Evolutionary conservation across 2,329 filamentous ascomycete genomes (phyloP).

Genomic region (Alternaria panax): DNA sequence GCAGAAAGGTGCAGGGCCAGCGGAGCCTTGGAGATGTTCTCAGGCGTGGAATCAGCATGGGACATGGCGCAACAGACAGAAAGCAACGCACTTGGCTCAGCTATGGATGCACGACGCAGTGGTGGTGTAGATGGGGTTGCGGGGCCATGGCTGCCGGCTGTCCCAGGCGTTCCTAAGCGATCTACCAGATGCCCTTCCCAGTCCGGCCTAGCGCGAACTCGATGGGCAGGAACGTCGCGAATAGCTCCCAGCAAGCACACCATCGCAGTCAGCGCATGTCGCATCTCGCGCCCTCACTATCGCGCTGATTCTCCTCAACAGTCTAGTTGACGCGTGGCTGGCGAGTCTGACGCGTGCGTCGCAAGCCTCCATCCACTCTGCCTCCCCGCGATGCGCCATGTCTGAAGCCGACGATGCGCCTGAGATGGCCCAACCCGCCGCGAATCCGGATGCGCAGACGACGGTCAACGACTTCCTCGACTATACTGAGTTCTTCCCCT

Average conservation of each 20-base stretch:
- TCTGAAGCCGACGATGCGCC: constrained; percentile 44
- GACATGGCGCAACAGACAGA: not conserved
- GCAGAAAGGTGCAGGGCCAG: not conserved
- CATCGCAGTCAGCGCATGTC: constrained; percentile 22
- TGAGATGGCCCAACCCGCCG: constrained; percentile 51
- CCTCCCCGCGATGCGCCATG: constrained; percentile 48
- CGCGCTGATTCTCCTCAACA: constrained; percentile 39
- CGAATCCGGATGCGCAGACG: constrained; percentile 70
- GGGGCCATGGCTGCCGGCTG: not conserved
- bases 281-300: constrained; percentile 28
- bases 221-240: constrained; percentile 12
- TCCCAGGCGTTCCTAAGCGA: constrained; percentile 11
- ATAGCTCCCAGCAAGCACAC: constrained; percentile 11
- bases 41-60: not conserved
- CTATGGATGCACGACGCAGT: not conserved
- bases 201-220: constrained; percentile 19
- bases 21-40: not conserved
- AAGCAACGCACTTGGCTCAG: not conserved
- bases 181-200: not conserved
- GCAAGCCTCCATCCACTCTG: constrained; percentile 38
- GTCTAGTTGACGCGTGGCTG: constrained; percentile 49
- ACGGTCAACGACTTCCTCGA: constrained; percentile 73
- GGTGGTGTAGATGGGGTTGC: not conserved
- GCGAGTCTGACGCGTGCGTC: constrained; percentile 49
- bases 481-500: constrained; percentile 73